Conservation (phyloP, 192 early-diverging fungal species). For the Gryganskiella cystojenkinii region DNA sequence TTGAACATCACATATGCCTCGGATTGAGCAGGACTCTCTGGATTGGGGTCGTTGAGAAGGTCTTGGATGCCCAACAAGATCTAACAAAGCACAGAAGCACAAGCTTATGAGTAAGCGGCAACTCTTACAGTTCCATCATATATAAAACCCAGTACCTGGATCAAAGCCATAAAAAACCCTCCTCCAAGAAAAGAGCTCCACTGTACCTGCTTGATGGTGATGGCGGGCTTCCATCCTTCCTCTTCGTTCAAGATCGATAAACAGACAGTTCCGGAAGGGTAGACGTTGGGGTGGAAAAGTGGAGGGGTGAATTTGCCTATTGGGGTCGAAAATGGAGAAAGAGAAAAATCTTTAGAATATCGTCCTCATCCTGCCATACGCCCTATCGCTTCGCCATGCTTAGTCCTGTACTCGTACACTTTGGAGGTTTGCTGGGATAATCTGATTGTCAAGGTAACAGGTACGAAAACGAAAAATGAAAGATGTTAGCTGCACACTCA, state of each 20-base stretch:
- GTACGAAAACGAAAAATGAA: not conserved
- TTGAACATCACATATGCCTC: slow-evolving; percentile 86
- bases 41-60: slow-evolving; percentile 92
- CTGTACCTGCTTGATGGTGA: slow-evolving; percentile 91
- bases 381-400: not conserved
- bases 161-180: not conserved
- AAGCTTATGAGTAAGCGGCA: not conserved
- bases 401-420: slow-evolving; percentile 29
- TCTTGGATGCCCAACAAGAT: slow-evolving; percentile 95
- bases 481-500: too few relatives aligned
- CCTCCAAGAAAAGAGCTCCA: not conserved
- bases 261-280: slow-evolving; percentile 97
- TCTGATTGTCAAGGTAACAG: slow-evolving; percentile 23
- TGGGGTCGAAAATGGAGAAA: slow-evolving; percentile 13
- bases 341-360: not conserved
- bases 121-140: not conserved
- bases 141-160: not conserved
- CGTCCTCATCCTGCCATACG: not conserved
- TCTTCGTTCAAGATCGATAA: slow-evolving; percentile 97
- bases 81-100: slow-evolving; percentile 37
- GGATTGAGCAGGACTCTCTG: slow-evolving; percentile 85
- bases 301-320: slow-evolving; percentile 78
- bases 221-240: slow-evolving; percentile 94
- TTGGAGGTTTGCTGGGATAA: slow-evolving; percentile 60
- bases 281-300: slow-evolving; percentile 96